A percentile compares a stretch with the other conserved stretches of the same genome.
Evolutionary conservation across 805 yeast species (phyloP).

Genomic region (Ogataea saltuana): DNA sequence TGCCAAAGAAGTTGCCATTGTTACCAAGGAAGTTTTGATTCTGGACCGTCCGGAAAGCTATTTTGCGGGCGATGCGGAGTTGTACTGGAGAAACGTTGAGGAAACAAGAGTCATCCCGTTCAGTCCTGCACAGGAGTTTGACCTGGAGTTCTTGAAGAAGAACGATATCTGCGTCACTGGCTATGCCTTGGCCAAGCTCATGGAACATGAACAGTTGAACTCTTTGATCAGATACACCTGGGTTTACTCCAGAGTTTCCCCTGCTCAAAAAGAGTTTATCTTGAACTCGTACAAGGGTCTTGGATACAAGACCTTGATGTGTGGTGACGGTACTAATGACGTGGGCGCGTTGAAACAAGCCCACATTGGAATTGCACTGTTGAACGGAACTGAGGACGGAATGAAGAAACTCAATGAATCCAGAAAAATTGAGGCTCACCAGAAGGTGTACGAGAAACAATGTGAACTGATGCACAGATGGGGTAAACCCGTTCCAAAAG

Average conservation of each 20-base stretch:
- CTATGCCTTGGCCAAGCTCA: constrained; percentile 71
- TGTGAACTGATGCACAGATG: constrained; percentile 74
- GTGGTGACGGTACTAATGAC: constrained; percentile 99
- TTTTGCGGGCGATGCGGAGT: constrained; percentile 51
- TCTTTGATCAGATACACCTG: constrained; percentile 84
- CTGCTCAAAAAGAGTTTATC: constrained; percentile 90
- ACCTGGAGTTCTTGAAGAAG: constrained; percentile 54
- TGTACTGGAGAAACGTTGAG: constrained; percentile 83
- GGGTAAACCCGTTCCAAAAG: constrained; percentile 82
- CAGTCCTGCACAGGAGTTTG: constrained; percentile 57
- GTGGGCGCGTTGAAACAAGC: constrained; percentile 99
- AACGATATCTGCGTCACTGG: constrained; percentile 94
- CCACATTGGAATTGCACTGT: constrained; percentile 94
- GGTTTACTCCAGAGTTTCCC: constrained; percentile 98
- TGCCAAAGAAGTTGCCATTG: constrained; percentile 88
- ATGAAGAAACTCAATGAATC: constrained; percentile 85
- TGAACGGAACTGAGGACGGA: constrained; percentile 95
- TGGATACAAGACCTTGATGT: constrained; percentile 94
- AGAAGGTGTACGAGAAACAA: constrained; percentile 80
- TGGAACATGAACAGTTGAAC: constrained; percentile 66
- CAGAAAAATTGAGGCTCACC: constrained; percentile 62
- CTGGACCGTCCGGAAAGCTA: constrained; percentile 81
- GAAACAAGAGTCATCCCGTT: constrained; percentile 73
- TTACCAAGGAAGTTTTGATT: constrained; percentile 79
- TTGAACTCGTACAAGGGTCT: constrained; percentile 78